A percentile compares a stretch with the other conserved stretches of the same genome.
These are phyloP conservation scores for Mucor plumbeus DNA, from an alignment of 371 early-diverging fungal species.

Conservation along the genomic window DNA sequence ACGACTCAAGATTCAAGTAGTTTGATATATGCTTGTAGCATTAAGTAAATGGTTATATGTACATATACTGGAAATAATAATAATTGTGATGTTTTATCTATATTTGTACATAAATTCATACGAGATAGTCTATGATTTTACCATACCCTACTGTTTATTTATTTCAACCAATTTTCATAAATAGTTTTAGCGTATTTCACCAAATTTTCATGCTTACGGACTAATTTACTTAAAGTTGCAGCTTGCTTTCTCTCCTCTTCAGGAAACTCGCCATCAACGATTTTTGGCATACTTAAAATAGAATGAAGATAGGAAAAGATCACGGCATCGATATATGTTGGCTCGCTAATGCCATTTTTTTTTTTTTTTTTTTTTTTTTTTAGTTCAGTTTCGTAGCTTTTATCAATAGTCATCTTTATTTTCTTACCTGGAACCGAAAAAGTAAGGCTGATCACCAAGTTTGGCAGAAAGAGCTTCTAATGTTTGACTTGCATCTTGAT, in stretches of 20 bases:
- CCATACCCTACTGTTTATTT: background rate
- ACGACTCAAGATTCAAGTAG: no score
- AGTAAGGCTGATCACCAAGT: constrained; percentile 56
- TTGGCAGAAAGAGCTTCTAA: constrained; percentile 62
- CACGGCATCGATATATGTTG: constrained; percentile 63
- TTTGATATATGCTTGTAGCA: no score
- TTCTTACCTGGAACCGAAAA: constrained; percentile 58
- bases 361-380: background rate
- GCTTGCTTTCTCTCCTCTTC: constrained; percentile 51
- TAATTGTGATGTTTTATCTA: no score
- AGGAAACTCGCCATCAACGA: constrained; percentile 29
- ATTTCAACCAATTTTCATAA: constrained; percentile 35
- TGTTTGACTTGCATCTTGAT: constrained; percentile 59
- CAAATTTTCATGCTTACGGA: constrained; percentile 61
- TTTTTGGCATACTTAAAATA: constrained; percentile 49
- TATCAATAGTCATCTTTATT: background rate
- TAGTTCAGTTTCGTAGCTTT: background rate
- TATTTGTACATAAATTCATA: no score
- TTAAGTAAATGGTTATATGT: no score
- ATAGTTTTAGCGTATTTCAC: constrained; percentile 54
- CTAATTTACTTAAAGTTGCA: constrained; percentile 45
- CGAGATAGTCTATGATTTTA: background rate
- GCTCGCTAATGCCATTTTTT: constrained; percentile 34
- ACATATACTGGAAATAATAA: no score
- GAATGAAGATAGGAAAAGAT: constrained; percentile 66